Base-by-base conservation (phyloP, 2,329 filamentous ascomycete genomes). In the Diaporthe aspalathi region DNA sequence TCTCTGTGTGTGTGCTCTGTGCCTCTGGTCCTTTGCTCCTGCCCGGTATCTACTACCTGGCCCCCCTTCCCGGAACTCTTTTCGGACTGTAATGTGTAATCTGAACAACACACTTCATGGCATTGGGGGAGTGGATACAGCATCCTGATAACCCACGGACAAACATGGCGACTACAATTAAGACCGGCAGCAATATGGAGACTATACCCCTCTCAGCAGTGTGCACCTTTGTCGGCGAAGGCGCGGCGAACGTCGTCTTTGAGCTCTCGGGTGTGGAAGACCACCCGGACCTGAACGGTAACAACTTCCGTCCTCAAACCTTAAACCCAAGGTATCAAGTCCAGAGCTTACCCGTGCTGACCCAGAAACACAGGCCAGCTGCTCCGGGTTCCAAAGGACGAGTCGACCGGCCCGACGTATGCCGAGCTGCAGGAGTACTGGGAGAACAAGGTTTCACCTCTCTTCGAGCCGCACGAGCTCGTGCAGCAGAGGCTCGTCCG, bases 181-280 rank as follows among this genome's bases (percentile, higher is more conserved):
- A 38, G 16, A 56, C 29, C n/a, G 17, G 11, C 38, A 29, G 8
- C 65, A 38, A 52, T 22, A 68, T 73, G 71, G 71, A 73, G 14
- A 47, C 16, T 12, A 38, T 73, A 16, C 71, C 68, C 32, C 20
- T 57, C 14, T 43, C 50, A 24, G 71, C 71, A 27, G 43, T 20
- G 12, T 68, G 65, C 71, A 73, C 27, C 65, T 82, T 89, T 70
- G 80, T 90, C 27, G 87, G 86, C 32, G 93, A 96, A 80, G 93
- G 93, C 29, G 91, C 92, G 29, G 93, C 93, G 67, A 95, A 96
- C 79, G 87, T 92, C 66, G 91, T 95, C 73, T 94, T 93, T 77
- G 86, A 87, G 75, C 85, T 93, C 70, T 11, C 67, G 2, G 70
- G 54, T 32, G 68, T 67, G 45, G 65, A 66, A 54, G 20, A 66